A percentile compares a stretch with the other conserved stretches of the same genome.
Conservation (phyloP, 73 alveolate species). For the Tetrahymena borealis region DNA sequence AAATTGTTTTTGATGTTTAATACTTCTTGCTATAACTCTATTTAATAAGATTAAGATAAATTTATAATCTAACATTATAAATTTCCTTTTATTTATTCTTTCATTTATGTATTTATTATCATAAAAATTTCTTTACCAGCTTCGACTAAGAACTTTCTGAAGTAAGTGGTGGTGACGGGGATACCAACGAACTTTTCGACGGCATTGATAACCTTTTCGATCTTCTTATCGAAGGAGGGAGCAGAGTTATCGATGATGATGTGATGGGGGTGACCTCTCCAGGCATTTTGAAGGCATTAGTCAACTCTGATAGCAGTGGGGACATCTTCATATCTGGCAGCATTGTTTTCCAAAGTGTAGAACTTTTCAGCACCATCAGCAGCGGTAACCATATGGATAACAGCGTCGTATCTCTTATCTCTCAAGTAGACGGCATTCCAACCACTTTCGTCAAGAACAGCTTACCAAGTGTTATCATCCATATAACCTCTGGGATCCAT, state of each 20-base stretch:
- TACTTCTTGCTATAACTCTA: no score
- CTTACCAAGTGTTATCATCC: constrained; percentile 48
- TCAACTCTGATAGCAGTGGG: constrained; percentile 53
- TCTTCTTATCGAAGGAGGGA: constrained; percentile 56
- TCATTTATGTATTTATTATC: not conserved
- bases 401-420: constrained; percentile 67
- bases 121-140: not conserved
- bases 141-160: not conserved
- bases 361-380: constrained; percentile 70
- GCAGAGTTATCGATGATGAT: constrained; percentile 48
- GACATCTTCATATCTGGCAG: constrained; percentile 61
- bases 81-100: no score
- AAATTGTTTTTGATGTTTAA: no score
- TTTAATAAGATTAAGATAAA: no score
- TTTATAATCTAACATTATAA: no score
- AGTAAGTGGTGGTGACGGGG: not conserved
- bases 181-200: not conserved
- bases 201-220: constrained; percentile 32
- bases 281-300: constrained; percentile 45
- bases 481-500: constrained; percentile 65
- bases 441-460: constrained; percentile 52
- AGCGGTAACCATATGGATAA: constrained; percentile 70
- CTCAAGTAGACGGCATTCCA: constrained; percentile 54
- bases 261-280: constrained; percentile 62
- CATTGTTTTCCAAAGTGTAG: constrained; percentile 45